Percentiles rank a stretch among this genome's conserved stretches.
Conservation (phyloP, 345 rosid species). For the Jatropha curcas region DNA sequence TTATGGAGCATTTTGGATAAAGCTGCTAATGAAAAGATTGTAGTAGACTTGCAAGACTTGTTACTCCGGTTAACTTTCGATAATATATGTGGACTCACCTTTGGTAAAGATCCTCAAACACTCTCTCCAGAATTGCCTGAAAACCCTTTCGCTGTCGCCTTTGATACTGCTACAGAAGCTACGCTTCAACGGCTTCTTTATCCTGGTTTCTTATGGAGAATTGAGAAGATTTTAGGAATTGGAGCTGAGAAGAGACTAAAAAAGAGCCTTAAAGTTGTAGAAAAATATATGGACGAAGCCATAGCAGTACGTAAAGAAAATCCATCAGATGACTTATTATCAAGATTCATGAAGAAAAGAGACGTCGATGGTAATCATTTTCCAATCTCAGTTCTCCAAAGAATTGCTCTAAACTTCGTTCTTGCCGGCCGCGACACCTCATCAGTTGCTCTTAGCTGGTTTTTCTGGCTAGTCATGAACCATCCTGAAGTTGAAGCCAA, state of each 20-base stretch:
- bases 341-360: constrained; percentile 75
- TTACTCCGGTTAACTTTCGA: constrained; percentile 86
- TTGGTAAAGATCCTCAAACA: constrained; percentile 85
- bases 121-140: constrained; percentile 70
- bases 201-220: constrained; percentile 70
- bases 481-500: constrained; percentile 58
- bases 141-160: constrained; percentile 69
- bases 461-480: constrained; percentile 89
- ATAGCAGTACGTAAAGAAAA: constrained; percentile 57
- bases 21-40: constrained; percentile 39
- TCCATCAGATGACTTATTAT: constrained; percentile 84
- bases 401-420: constrained; percentile 84
- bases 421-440: constrained; percentile 95
- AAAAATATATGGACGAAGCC: constrained; percentile 70
- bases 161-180: constrained; percentile 84
- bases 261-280: constrained; percentile 57
- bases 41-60: constrained; percentile 81
- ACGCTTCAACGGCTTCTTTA: constrained; percentile 75
- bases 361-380: constrained; percentile 65
- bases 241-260: constrained; percentile 61
- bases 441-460: constrained; percentile 92
- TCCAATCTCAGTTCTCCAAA: constrained; percentile 62
- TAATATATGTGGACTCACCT: constrained; percentile 85
- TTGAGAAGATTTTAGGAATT: constrained; percentile 55
- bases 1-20: constrained; percentile 70